Evolutionary conservation across 176 grass and related monocot genomes (phyloP), one percentile per base, ranked within the genome.

Genomic region (Oryza brachyantha): DNA sequence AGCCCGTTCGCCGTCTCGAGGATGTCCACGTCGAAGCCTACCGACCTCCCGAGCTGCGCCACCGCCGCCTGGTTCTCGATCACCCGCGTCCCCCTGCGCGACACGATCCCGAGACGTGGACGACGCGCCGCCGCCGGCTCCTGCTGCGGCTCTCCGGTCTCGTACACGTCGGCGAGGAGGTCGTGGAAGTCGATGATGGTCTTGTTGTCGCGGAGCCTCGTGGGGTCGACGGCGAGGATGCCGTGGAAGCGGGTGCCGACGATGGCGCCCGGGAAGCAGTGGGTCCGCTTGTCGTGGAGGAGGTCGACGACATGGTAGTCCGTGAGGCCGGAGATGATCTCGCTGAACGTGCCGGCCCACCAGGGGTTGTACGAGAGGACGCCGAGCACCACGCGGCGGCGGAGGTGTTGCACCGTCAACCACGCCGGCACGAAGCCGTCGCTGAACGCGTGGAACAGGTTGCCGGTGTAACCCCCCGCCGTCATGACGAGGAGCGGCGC

Each of bases 361-460:
- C 89, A 95, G 22, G 75, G 73, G 69, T 78, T 83, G 77, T 95
- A 95, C 0, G 73, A 55, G 12, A 92, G 62, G 9, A 95, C 89
- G 10, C 68, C 86, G 0, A 95, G 68, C 37, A 95, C 86, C 6
- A 87, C 81, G 40, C 52, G 84, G 24, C 81, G 84, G 0, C 75
- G 82, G 19, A 96, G 84, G 79, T 89, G 93, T 61, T 90, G 93
- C 61, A n/a, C 46, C 71, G 93, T 96, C 13, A 96, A 11, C 82
- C 90, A 96, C 64, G 80, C 19, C 32, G 93, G 86, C 4, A 96
- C 60, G 40, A 96, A 64, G 9, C 72, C 93, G 79, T 96, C 87
- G 84, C 43, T 95, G 73, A 95, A 92, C 2, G 89, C 84, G 52
- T 95, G 89, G 86, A 87, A 95, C 0, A 92, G 41, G 85, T 95